Percentiles rank a stretch among this genome's conserved stretches.
phyloP scores from a whole-genome alignment of 768 basidiomycete genomes.

The Lactarius trivialis region DNA sequence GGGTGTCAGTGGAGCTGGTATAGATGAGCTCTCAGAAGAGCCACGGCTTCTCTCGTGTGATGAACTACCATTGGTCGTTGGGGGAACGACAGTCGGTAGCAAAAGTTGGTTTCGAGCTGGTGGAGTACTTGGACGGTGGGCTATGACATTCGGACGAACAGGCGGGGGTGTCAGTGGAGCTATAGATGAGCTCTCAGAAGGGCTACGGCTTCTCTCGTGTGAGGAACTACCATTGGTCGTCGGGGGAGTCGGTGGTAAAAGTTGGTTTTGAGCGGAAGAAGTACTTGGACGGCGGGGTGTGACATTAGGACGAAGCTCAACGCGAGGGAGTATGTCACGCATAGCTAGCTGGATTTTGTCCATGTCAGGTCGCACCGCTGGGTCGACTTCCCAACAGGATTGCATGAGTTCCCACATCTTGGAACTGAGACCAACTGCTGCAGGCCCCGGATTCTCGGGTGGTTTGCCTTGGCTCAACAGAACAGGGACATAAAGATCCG shows the following conservation, averaged over 20 bases:
- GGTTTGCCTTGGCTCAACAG: neutral
- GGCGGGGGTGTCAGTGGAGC: neutral
- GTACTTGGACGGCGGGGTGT: neutral
- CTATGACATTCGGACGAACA: too few species aligned
- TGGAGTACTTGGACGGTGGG: neutral
- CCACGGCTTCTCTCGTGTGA: neutral
- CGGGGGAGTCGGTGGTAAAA: neutral
- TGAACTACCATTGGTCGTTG: neutral
- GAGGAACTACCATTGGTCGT: neutral
- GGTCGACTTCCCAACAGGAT: constrained; percentile 7
- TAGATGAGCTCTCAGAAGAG: neutral
- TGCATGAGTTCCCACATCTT: constrained; percentile 18
- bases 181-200: neutral
- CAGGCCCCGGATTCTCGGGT: constrained; percentile 1
- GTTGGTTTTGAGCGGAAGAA: neutral
- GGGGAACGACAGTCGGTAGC: neutral
- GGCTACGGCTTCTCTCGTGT: neutral
- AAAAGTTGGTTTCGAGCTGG: neutral
- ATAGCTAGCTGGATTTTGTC: neutral
- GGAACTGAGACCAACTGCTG: constrained; percentile 2
- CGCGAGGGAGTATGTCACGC: neutral
- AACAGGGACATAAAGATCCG: constrained; percentile 1
- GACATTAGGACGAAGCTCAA: neutral
- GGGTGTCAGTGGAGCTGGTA: neutral
- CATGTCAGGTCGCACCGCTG: constrained; percentile 9